Evolutionary conservation across 2,329 filamentous ascomycete genomes (phyloP), one percentile per base, ranked within the genome.

Genomic region (Penicillium sp.): DNA sequence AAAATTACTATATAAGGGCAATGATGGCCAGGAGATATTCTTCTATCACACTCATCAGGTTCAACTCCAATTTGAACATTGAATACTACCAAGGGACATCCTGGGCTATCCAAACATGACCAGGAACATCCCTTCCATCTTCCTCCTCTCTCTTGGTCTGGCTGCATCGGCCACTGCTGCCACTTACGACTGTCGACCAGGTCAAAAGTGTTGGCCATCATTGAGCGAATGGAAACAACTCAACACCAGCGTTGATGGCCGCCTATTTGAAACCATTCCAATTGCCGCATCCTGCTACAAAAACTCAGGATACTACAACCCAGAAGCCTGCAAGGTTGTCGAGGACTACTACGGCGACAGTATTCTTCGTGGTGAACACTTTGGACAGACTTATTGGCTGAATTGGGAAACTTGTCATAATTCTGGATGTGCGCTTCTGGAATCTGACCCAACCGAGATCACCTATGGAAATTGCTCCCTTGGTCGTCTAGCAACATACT

Each of bases 271-370:
- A 9, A 59, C 49, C 7, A 27, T 59, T 43, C 57, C 57, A 7
- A 42, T 52, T 11, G 57, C 57, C 11, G 57, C 57, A 13, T n/a
- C 35, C 31, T 59, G 54, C 11, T 59, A 59, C 24, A 22, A 56
- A 14, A 50, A 26, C 24, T 54, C 57, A 14, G 14, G 24, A 8
- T 33, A 53, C 33, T 56, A 59, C 19, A 37, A 56, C 16, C 11
- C 21, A 11, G 10, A 24, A 4, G 33, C 46, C 19, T 59, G 57
- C 26, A 13, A 50, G 14, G 33, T 33, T 7, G 46, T 56, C 22
- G 37, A 53, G n/a, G 26, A 42, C 1, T 37, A 56, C 33, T 59
- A 56, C 10, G 35, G 35, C 4, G 37, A 45, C 14, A 59, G 42
- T 24, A 27, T 45, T 3, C 8, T 39, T 11, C 54, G 57, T n/a